phyloP scores from a whole-genome alignment of 1,284 basidiomycete genomes.

The Irpex sp. region DNA sequence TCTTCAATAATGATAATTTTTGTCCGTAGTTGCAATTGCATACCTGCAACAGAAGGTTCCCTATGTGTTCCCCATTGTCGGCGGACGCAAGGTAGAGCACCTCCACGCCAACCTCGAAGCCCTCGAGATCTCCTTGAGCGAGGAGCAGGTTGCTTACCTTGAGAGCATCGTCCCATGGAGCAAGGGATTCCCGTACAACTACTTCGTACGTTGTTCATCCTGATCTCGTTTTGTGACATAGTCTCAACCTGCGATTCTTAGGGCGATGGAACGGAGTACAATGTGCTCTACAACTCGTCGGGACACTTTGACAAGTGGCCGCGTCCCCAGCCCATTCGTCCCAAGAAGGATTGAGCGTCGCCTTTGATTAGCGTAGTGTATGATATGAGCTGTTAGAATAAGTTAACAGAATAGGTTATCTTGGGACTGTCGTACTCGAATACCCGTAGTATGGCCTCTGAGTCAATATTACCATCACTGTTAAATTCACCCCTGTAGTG shows the following conservation, averaged over 20 bases:
- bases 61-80: constrained; percentile 21
- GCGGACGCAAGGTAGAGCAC: constrained; percentile 23
- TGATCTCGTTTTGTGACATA: not conserved
- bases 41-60: constrained; percentile 21
- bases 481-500: too few species aligned
- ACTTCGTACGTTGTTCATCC: not conserved
- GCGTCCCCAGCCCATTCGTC: constrained; percentile 13
- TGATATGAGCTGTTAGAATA: too few species aligned
- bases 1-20: too few species aligned
- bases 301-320: constrained; percentile 19
- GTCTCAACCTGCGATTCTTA: not conserved
- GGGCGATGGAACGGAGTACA: constrained; percentile 16
- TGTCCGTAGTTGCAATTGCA: constrained; percentile 17
- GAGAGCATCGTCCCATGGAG: constrained; percentile 15
- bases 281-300: constrained; percentile 7
- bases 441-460: too few species aligned
- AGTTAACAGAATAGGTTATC: too few species aligned
- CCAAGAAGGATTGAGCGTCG: not conserved
- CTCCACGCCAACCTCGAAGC: constrained; percentile 18
- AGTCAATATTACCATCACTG: too few species aligned
- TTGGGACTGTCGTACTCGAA: too few species aligned
- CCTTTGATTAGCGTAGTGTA: too few species aligned
- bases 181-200: constrained; percentile 16
- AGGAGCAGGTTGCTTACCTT: constrained; percentile 18
- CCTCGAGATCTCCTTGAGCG: constrained; percentile 17